A percentile compares a stretch with the other conserved stretches of the same genome.
Evolutionary conservation across 2,329 filamentous ascomycete species (phyloP).

Genomic region (Keithomyces neogunnii): DNA sequence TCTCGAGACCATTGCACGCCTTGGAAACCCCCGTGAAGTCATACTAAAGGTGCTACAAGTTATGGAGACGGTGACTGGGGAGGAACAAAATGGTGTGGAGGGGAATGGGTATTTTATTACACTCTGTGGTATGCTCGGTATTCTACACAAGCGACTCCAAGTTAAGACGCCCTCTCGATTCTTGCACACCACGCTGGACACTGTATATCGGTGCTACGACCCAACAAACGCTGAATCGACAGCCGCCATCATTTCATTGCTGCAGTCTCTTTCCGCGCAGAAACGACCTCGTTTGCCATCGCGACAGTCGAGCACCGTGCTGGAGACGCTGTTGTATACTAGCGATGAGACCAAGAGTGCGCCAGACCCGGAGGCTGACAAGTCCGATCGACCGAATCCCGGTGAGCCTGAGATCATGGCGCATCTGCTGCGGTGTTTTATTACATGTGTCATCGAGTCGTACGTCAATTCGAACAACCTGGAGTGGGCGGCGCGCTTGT

Average conservation of each 20-base stretch:
- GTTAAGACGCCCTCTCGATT: conserved; percentile 74
- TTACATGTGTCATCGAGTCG: conserved; percentile 68
- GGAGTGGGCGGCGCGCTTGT: conserved; percentile 54
- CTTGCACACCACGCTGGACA: conserved; percentile 66
- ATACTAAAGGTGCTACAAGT: conserved; percentile 73
- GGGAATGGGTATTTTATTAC: conserved; percentile 51
- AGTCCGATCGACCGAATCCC: conserved; percentile 27
- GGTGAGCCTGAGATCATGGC: conserved; percentile 54
- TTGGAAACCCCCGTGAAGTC: conserved; percentile 75
- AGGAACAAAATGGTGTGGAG: conserved; percentile 28
- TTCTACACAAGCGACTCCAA: conserved; percentile 65
- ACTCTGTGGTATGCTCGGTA: conserved; percentile 62
- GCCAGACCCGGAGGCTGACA: conserved; percentile 51
- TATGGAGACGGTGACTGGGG: conserved; percentile 44
- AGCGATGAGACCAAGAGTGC: conserved; percentile 46
- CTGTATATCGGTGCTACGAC: conserved; percentile 59
- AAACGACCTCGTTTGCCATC: conserved; percentile 55
- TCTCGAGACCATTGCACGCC: conserved; percentile 63
- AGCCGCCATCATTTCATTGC: conserved; percentile 59
- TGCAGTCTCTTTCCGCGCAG: conserved; percentile 59
- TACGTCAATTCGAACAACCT: conserved; percentile 56
- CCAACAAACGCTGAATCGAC: conserved; percentile 59
- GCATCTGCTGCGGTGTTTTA: conserved; percentile 63
- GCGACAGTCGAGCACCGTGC: conserved; percentile 48
- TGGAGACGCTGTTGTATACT: conserved; percentile 46